Base-by-base conservation (phyloP, 2,329 filamentous ascomycete species). In the Calonectria hongkongensis region DNA sequence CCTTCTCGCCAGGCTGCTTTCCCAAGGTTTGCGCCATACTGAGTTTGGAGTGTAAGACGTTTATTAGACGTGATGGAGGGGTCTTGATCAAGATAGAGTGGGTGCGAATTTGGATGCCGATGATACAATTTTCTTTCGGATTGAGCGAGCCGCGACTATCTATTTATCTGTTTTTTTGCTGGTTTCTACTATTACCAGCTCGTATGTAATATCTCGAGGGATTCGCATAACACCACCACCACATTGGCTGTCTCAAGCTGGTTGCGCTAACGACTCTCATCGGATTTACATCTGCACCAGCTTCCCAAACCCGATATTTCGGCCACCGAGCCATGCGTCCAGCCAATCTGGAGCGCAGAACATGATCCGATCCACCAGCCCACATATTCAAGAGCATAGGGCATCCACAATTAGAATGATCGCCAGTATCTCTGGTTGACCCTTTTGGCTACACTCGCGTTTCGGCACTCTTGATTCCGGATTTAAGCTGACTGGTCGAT, bases 1-100 rank as follows among this genome's bases (percentile, higher is more conserved):
- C 90, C 56, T 88, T 87, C 39, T 83, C 79, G 67, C 88, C 88
- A 63, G 91, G 82, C 77, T 85, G 79, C 74, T 86, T 87, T 75
- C 85, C 85, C 28, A 85, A 79, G 70, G 88, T 79, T 10, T 75
- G 70, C 66, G 69, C 33, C 79, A 80, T 80, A 10, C 43, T 77
- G 58, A 10, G 15, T 51, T 50, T 16, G 48, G 30, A 41, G 60
- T 70, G 28, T 28, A 60, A 27, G 51, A 36, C 10, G 13, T 28
- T 12, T 39, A 60, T 16, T 10, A 21, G 36, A 54, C 18, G 47
- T 33, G 41, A 28, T 18, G 4, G 33, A 16, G 28, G 41, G 15
- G 13, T 30, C 18, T 45, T 67, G n/a, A 28, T 60, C 41, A 30
- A 25, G 39, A 56, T 58, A 7, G 3, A 43, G 54, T 18, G 27